phyloP scores from a whole-genome alignment of 2,329 filamentous ascomycete genomes.

The Aspergillus niger region DNA sequence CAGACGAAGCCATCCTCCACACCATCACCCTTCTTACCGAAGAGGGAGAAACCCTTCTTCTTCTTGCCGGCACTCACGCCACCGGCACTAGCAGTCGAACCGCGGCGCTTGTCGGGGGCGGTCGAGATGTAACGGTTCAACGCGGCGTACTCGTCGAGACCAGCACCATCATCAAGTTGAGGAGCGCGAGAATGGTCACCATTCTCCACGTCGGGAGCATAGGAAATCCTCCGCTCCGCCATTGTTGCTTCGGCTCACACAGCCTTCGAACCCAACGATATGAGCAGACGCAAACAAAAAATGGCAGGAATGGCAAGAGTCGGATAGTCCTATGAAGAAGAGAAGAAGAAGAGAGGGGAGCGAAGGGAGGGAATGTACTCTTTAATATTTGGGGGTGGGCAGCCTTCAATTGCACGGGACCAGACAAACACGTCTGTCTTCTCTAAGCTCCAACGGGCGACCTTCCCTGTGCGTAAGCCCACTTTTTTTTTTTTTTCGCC shows the following conservation, averaged over 20 bases:
- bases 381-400: slow-evolving; percentile 37
- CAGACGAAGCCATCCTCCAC: slow-evolving; percentile 46
- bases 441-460: slow-evolving; percentile 32
- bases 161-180: slow-evolving; percentile 31
- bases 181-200: slow-evolving; percentile 39
- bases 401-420: slow-evolving; percentile 33
- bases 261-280: slow-evolving; percentile 41
- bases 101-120: slow-evolving; percentile 62
- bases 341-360: slow-evolving; percentile 24
- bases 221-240: slow-evolving; percentile 49
- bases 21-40: slow-evolving; percentile 36
- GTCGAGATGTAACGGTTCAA: slow-evolving; percentile 69
- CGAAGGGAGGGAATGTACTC: slow-evolving; percentile 33
- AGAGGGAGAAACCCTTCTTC: slow-evolving; percentile 62
- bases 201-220: slow-evolving; percentile 47
- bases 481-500: slow-evolving; percentile 24
- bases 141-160: slow-evolving; percentile 64
- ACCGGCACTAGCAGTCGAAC: slow-evolving; percentile 47
- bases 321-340: slow-evolving; percentile 40
- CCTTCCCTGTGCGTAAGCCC: slow-evolving; percentile 31
- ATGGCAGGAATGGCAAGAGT: slow-evolving; percentile 41
- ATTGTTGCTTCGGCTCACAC: slow-evolving; percentile 46
- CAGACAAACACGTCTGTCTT: slow-evolving; percentile 29
- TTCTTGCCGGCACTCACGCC: slow-evolving; percentile 45
- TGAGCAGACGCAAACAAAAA: slow-evolving; percentile 38